A percentile compares a stretch with the other conserved stretches of the same genome.
Evolutionary conservation across 805 yeast species (phyloP).

Genomic region (Wickerhamiella parazyma): DNA sequence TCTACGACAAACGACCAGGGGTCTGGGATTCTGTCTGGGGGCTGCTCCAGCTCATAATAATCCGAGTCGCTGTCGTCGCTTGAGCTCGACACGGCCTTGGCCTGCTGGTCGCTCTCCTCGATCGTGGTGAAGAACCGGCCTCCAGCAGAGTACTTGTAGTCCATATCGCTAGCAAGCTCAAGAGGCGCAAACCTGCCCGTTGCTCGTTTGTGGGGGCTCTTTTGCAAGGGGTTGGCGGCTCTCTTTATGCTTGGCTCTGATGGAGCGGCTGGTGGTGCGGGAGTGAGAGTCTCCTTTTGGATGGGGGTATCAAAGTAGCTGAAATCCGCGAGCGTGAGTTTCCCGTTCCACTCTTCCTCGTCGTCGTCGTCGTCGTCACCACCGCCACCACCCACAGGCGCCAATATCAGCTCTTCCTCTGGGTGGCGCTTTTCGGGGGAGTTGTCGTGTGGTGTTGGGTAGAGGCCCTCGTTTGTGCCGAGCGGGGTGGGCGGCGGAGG

Average conservation of each 20-base stretch:
- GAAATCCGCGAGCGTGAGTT: slow-evolving; percentile 32
- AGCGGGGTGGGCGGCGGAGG: slow-evolving; percentile 8
- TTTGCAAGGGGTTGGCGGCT: background rate
- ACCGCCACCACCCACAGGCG: no score
- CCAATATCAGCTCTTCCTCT: background rate
- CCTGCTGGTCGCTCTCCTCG: background rate
- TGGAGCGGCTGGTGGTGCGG: no score
- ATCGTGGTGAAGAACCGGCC: slow-evolving; percentile 57
- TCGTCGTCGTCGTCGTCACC: background rate
- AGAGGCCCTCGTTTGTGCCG: background rate
- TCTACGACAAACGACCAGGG: slow-evolving; percentile 6
- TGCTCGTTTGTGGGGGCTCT: slow-evolving; percentile 17
- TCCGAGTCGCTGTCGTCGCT: background rate
- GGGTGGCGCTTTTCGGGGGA: slow-evolving; percentile 1
- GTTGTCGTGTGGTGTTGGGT: slow-evolving; percentile 10
- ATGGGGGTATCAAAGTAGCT: slow-evolving; percentile 27
- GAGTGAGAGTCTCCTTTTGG: background rate
- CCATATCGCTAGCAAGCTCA: slow-evolving; percentile 53
- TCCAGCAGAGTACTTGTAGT: slow-evolving; percentile 75
- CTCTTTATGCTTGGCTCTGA: background rate
- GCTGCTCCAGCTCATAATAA: background rate
- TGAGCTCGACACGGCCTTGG: background rate
- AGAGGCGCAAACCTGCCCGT: slow-evolving; percentile 72
- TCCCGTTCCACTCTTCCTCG: slow-evolving; percentile 20
- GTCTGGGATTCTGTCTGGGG: background rate